These are phyloP conservation scores for Tuber calosporum DNA, from an alignment of 495 filamentous ascomycete species.

Conservation along the genomic window DNA sequence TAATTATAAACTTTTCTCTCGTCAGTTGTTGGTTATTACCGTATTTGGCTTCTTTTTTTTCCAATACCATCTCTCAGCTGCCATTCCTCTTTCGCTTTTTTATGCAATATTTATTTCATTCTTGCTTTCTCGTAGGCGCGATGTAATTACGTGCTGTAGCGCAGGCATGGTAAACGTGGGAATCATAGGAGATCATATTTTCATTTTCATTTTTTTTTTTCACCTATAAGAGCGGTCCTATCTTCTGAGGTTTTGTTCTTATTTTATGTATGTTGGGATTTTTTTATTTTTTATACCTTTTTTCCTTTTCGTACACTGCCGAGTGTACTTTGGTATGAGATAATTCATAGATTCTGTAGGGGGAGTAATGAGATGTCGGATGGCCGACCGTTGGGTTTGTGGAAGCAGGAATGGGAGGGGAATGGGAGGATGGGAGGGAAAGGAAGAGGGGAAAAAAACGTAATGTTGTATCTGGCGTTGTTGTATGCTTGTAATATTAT, in stretches of 20 bases:
- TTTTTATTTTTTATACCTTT: not conserved
- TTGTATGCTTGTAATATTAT: not conserved
- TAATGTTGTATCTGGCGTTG: not conserved
- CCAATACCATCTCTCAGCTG: conserved; percentile 17
- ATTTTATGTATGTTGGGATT: not conserved
- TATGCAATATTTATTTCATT: conserved; percentile 20
- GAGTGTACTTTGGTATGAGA: conserved; percentile 6
- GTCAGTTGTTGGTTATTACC: conserved; percentile 16
- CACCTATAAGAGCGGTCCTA: conserved; percentile 3
- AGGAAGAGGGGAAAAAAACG: not conserved
- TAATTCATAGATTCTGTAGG: not conserved
- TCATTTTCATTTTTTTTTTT: conserved; percentile 17
- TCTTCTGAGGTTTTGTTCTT: not conserved
- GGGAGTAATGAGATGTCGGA: not conserved
- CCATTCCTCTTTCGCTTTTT: conserved; percentile 22
- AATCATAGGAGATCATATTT: conserved; percentile 21
- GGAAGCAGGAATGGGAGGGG: not conserved
- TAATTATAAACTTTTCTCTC: conserved; percentile 15
- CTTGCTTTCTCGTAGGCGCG: conserved; percentile 10
- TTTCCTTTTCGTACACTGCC: not conserved
- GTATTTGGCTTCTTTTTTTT: conserved; percentile 22
- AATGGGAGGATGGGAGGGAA: not conserved
- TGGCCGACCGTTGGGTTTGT: conserved; percentile 2
- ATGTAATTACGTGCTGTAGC: conserved; percentile 19
- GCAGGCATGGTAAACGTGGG: conserved; percentile 20